A percentile compares a stretch with the other conserved stretches of the same genome.
Evolutionary conservation across 2,329 filamentous ascomycete genomes (phyloP).

Genomic region (Pseudogymnoascus sp.): DNA sequence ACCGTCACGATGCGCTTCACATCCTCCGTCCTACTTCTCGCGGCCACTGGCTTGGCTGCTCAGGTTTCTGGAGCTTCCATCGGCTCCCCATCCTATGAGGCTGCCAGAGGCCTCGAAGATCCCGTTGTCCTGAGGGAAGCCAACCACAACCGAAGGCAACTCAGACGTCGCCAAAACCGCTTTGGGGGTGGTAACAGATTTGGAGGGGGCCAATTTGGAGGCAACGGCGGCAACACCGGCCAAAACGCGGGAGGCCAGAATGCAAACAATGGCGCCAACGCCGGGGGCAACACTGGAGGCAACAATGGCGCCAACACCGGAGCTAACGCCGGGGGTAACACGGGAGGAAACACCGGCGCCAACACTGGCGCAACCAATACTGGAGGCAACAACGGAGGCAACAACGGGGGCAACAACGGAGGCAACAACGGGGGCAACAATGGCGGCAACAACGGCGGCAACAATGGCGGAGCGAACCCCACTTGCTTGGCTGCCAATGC

Average conservation of each 20-base stretch:
- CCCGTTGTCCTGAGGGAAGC: neutral
- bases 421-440: constrained; percentile 16
- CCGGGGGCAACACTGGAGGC: constrained; percentile 17
- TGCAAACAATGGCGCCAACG: constrained; percentile 15
- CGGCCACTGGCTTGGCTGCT: constrained; percentile 3
- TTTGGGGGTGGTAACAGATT: neutral
- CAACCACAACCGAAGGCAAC: neutral
- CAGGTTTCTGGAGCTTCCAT: constrained; percentile 5
- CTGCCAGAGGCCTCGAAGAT: neutral
- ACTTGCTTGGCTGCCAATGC: constrained; percentile 32
- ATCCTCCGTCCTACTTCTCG: constrained; percentile 5
- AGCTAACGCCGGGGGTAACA: constrained; percentile 17
- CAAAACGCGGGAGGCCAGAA: neutral
- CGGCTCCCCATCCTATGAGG: neutral
- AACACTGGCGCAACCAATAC: constrained; percentile 31
- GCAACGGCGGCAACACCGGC: neutral
- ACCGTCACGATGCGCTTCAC: neutral
- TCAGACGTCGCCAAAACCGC: constrained; percentile 4
- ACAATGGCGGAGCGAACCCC: constrained; percentile 23
- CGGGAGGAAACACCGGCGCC: neutral
- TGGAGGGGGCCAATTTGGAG: neutral
- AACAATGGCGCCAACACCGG: constrained; percentile 17
- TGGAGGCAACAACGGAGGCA: neutral
- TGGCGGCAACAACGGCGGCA: constrained; percentile 17
- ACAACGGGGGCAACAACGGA: neutral